Conservation (phyloP, 805 yeast genomes). For the Candida pseudofarinosa region DNA sequence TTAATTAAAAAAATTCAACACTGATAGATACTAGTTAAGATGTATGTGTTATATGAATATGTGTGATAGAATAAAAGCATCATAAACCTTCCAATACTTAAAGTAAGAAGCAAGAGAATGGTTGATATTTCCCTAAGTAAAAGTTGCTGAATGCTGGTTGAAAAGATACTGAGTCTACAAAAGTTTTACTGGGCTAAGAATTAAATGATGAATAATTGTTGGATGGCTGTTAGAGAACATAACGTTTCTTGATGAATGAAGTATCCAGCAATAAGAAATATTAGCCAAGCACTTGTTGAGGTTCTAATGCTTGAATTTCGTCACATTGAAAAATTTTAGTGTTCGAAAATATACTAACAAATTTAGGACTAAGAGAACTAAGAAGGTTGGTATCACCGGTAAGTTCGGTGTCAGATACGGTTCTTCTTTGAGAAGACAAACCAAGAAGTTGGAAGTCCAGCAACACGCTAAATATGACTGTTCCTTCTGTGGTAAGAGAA, state of each 20-base stretch:
- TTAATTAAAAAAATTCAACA: neutral
- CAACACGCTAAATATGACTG: slow-evolving; percentile 99
- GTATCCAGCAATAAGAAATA: no score
- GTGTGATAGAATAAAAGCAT: neutral
- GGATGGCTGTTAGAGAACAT: no score
- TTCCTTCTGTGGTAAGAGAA: slow-evolving; percentile 99
- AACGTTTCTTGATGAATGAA: no score
- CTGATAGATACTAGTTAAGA: neutral
- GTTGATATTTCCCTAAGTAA: neutral
- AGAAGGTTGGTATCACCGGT: slow-evolving; percentile 99
- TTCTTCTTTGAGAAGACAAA: slow-evolving; percentile 99
- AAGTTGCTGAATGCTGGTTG: neutral
- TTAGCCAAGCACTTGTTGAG: neutral
- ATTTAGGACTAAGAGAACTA: slow-evolving; percentile 97
- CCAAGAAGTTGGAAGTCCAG: slow-evolving; percentile 98
- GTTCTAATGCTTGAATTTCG: neutral
- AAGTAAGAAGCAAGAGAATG: neutral
- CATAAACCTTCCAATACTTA: neutral
- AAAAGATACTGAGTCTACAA: neutral
- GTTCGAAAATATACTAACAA: slow-evolving; percentile 36
- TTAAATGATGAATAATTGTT: no score
- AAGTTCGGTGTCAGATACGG: slow-evolving; percentile 99
- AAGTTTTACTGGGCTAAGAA: neutral
- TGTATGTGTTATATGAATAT: neutral
- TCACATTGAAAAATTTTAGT: no score